Evolutionary conservation across 2,329 filamentous ascomycete genomes (phyloP).

Genomic region (Monosporascus sp.): DNA sequence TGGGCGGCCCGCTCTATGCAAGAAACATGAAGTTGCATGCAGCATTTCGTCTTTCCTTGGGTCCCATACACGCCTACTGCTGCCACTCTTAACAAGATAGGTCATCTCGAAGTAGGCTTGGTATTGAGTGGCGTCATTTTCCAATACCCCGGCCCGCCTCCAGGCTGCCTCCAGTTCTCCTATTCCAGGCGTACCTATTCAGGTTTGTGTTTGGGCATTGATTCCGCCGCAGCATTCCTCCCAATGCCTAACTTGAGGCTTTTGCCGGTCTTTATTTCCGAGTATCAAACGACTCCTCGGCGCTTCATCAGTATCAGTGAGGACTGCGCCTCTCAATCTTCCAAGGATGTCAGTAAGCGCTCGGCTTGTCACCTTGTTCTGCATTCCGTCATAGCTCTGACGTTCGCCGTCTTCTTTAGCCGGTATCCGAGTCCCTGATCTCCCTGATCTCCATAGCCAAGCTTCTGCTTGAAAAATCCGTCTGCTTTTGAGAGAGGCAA

Average conservation of each 20-base stretch:
- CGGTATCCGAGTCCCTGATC: constrained; percentile 26
- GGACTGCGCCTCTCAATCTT: too few species aligned
- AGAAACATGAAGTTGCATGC: neutral
- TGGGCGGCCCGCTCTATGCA: neutral
- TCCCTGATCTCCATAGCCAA: constrained; percentile 25
- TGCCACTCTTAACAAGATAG: neutral
- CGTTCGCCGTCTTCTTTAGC: constrained; percentile 7
- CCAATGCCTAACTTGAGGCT: too few species aligned
- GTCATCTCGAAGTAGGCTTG: neutral
- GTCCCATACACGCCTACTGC: neutral
- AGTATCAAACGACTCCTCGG: neutral
- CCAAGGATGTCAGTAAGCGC: neutral
- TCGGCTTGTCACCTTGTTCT: neutral
- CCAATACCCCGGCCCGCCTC: neutral
- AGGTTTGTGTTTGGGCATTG: too few species aligned
- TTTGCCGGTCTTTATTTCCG: too few species aligned
- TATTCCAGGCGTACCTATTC: too few species aligned
- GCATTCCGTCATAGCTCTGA: neutral
- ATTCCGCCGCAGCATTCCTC: too few species aligned
- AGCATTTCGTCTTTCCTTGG: neutral
- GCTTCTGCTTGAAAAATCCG: constrained; percentile 1
- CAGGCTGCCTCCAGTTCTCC: neutral
- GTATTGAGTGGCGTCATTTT: neutral
- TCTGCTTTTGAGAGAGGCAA: constrained; percentile 2
- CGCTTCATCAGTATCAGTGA: neutral